Conservation (phyloP, 805 yeast species). For the Candida rishiriensis region DNA sequence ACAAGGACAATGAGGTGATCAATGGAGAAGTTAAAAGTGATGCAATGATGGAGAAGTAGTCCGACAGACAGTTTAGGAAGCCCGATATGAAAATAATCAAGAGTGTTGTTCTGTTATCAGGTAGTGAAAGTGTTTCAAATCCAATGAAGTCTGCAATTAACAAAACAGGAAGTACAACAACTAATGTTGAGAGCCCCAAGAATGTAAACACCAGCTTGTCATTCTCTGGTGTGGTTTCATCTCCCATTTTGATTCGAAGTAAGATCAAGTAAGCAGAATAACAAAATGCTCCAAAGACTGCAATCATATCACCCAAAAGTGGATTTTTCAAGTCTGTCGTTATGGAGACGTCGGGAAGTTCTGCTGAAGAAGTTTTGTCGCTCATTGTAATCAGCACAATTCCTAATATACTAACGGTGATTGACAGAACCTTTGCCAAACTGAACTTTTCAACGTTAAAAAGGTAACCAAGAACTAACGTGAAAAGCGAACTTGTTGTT, state of each 20-base stretch:
- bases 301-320: slow-evolving; percentile 40
- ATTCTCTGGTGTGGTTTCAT: slow-evolving; percentile 37
- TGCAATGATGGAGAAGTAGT: slow-evolving; percentile 46
- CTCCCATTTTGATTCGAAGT: slow-evolving; percentile 43
- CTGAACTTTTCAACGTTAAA: slow-evolving; percentile 40
- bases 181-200: slow-evolving; percentile 40
- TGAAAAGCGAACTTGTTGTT: slow-evolving; percentile 48
- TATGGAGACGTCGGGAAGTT: not conserved
- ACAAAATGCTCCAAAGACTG: slow-evolving; percentile 41
- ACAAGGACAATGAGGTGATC: slow-evolving; percentile 45
- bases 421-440: slow-evolving; percentile 38
- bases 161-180: slow-evolving; percentile 37
- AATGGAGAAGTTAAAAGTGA: slow-evolving; percentile 51
- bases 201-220: slow-evolving; percentile 44
- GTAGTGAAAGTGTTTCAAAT: slow-evolving; percentile 38
- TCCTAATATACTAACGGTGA: slow-evolving; percentile 41
- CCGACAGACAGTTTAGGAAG: slow-evolving; percentile 43
- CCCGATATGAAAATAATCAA: slow-evolving; percentile 37
- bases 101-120: slow-evolving; percentile 34
- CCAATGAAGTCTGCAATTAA: slow-evolving; percentile 32
- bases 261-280: slow-evolving; percentile 42
- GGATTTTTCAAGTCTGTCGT: slow-evolving; percentile 26
- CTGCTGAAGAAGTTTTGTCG: slow-evolving; percentile 5
- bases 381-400: slow-evolving; percentile 41
- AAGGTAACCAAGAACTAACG: slow-evolving; percentile 39